Conservation (phyloP, 306 rosid genomes). For the Castanopsis chinensis region DNA sequence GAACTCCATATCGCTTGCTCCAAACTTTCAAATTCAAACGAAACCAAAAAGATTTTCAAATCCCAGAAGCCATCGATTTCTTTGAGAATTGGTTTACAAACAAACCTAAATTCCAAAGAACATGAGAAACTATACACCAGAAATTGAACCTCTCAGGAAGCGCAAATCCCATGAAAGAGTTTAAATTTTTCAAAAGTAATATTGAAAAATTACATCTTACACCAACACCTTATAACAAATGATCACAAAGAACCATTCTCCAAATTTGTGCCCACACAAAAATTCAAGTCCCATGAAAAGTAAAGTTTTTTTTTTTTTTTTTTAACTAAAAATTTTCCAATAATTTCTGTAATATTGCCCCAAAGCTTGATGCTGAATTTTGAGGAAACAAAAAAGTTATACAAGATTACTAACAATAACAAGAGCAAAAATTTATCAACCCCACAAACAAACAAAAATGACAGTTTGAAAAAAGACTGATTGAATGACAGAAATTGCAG, state of each 20-base stretch:
- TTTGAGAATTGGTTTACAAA: neutral
- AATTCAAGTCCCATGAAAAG: neutral
- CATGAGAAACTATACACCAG: neutral
- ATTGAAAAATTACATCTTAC: neutral
- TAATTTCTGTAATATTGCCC: neutral
- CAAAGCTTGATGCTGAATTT: slow-evolving; percentile 12
- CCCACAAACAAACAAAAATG: slow-evolving; percentile 6
- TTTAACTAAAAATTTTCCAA: neutral
- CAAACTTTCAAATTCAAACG: neutral
- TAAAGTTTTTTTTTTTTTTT: neutral
- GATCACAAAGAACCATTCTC: neutral
- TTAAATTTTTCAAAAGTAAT: neutral
- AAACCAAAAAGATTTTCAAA: neutral
- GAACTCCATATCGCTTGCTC: neutral
- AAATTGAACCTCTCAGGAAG: neutral
- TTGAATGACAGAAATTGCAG: slow-evolving; percentile 1
- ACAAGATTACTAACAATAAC: neutral
- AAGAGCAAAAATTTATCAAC: slow-evolving; percentile 3
- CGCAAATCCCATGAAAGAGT: neutral
- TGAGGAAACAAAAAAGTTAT: neutral
- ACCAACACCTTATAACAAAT: neutral
- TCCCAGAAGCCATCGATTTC: slow-evolving; percentile 7
- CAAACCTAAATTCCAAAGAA: neutral
- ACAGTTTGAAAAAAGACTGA: neutral
- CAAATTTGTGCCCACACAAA: neutral